A percentile compares a stretch with the other conserved stretches of the same genome.
phyloP scores from a whole-genome alignment of 2,329 filamentous ascomycete genomes.

The Dactylellina sp. region DNA sequence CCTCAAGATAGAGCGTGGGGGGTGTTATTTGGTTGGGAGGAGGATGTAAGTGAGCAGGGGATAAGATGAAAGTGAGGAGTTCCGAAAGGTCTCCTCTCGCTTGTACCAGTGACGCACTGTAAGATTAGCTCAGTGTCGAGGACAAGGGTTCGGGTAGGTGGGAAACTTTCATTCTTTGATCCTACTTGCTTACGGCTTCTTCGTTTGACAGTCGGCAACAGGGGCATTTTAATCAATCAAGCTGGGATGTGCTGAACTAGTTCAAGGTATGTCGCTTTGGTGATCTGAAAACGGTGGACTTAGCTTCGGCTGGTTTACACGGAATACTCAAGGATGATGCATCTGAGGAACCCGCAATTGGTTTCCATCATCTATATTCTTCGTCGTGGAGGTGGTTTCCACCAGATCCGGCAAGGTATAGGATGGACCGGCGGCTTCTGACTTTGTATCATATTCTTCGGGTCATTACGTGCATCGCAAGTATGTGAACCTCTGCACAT shows the following conservation, averaged over 20 bases:
- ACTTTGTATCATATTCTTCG: constrained; percentile 40
- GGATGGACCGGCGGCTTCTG: neutral
- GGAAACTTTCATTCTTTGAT: constrained; percentile 36
- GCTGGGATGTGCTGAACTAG: neutral
- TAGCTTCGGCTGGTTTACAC: constrained; percentile 31
- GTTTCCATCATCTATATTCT: constrained; percentile 8
- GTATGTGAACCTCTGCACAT: neutral
- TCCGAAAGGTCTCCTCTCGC: constrained; percentile 14
- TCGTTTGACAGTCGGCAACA: constrained; percentile 18
- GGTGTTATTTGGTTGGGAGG: constrained; percentile 25
- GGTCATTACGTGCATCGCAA: constrained; percentile 31
- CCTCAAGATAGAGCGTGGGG: constrained; percentile 30
- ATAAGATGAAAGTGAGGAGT: constrained; percentile 29
- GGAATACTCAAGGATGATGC: constrained; percentile 26
- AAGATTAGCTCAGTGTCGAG: constrained; percentile 33
- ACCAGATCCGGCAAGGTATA: constrained; percentile 32
- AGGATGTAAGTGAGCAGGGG: constrained; percentile 5
- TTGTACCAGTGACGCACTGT: constrained; percentile 33
- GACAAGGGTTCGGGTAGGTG: constrained; percentile 41
- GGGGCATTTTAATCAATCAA: constrained; percentile 17
- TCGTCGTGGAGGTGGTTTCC: constrained; percentile 29
- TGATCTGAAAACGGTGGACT: constrained; percentile 7
- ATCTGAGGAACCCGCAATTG: constrained; percentile 3
- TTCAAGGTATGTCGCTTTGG: constrained; percentile 6
- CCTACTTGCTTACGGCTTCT: constrained; percentile 16